Base-by-base conservation (phyloP, 2,329 filamentous ascomycete species). In the Diaporthe longicolla region DNA sequence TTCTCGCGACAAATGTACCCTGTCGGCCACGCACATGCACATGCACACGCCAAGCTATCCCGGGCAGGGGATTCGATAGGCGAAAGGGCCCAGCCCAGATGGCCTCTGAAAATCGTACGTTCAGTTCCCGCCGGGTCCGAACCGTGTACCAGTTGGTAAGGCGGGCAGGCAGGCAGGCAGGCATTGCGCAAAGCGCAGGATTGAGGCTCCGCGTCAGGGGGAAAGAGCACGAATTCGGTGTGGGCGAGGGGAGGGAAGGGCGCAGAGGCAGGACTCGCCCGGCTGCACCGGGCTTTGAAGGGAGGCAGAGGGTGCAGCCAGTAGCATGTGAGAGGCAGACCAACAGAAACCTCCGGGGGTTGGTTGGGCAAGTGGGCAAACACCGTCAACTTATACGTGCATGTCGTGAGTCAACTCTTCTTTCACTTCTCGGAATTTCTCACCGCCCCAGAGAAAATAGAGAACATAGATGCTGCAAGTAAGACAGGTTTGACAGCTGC, bases 241-340 rank as follows among this genome's bases (percentile, higher is more conserved):
- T 43, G 58, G 26, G 37, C 37, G 57, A 40, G 57, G 40, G 15
- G 15, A 17, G 21, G 11, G 21, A 21, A 37, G 24, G 5, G 17
- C 13, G 40, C 11, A 40, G 37, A 40, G 37, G 11, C 15, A 43
- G 13, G 40, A 6, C 24, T 19, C 4, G 58, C 37, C 58, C 37
- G 37, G 58, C 24, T 63, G 58, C 58, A 63, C 37, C 37, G 58
- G 58, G 37, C 40, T 63, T 24, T 52, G 58, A 40, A 17, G 10
- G n/a, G n/a, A 17, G 17, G 43, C 43, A 17, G 43, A 45, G 43
- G 13, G 40, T 43, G 40, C 40, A 43, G 40, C 40, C 13, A 43
- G 40, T 17, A 40, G 37, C 37, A 40, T 40, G 37, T 40, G 37
- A 40, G 37, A 40, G 3, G 13, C 0, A 17, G 40, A 43, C 40